Evolutionary conservation across 306 rosid species (phyloP).

Genomic region (Casuarina glauca): DNA sequence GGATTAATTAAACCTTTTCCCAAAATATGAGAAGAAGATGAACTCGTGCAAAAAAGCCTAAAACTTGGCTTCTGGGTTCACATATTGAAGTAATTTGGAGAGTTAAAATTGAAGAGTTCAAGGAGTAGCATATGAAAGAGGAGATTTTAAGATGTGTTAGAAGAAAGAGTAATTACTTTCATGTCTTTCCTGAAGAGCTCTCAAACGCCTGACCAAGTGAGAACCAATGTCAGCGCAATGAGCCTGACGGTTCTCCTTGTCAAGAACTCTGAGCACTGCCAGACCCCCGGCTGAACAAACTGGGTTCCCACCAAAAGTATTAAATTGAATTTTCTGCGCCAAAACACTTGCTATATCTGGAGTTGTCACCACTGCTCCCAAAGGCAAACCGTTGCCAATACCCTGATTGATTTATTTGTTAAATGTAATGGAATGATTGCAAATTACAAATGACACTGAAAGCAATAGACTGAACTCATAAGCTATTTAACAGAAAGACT

Average conservation of each 20-base stretch:
- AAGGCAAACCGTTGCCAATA: constrained; percentile 87
- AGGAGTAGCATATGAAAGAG: too few relatives aligned
- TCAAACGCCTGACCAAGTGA: constrained; percentile 70
- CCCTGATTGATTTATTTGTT: constrained; percentile 53
- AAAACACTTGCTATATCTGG: constrained; percentile 86
- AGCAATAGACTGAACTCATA: background rate
- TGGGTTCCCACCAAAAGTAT: constrained; percentile 91
- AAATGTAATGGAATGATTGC: constrained; percentile 21
- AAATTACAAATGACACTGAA: background rate
- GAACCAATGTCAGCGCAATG: constrained; percentile 82
- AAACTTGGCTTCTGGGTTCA: background rate
- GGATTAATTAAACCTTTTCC: background rate
- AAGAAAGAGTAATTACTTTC: constrained; percentile 56
- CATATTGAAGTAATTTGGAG: background rate
- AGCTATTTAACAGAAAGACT: background rate
- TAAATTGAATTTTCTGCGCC: constrained; percentile 74
- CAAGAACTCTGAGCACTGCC: constrained; percentile 81
- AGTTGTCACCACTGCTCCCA: constrained; percentile 93
- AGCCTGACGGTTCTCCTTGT: constrained; percentile 82
- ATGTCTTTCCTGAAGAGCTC: constrained; percentile 61
- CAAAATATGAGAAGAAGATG: background rate
- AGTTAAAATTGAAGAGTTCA: too few relatives aligned
- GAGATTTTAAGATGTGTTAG: background rate
- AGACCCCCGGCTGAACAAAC: constrained; percentile 93
- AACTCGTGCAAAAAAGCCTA: background rate